A percentile compares a stretch with the other conserved stretches of the same genome.
Evolutionary conservation across 768 basidiomycete species (phyloP).

Genomic region (Daedalea quercina): DNA sequence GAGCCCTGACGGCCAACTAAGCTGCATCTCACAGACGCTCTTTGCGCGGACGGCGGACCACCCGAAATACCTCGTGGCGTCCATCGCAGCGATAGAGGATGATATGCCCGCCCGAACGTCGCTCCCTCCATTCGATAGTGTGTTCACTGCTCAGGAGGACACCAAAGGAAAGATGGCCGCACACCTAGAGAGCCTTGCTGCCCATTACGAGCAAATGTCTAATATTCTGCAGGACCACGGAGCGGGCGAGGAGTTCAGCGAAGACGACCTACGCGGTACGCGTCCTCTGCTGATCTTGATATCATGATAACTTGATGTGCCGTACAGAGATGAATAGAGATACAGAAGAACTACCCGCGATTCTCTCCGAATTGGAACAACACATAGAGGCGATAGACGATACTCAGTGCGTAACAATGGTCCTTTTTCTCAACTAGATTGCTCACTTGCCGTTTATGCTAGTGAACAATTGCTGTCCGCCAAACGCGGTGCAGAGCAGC

Average conservation of each 20-base stretch:
- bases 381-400: conserved; percentile 44
- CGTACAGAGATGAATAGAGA: conserved; percentile 74
- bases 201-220: conserved; percentile 76
- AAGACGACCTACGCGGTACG: conserved; percentile 65
- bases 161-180: conserved; percentile 63
- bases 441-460: neutral
- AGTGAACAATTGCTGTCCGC: conserved; percentile 47
- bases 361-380: conserved; percentile 68
- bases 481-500: conserved; percentile 37
- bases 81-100: conserved; percentile 49
- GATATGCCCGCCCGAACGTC: conserved; percentile 37
- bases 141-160: conserved; percentile 49
- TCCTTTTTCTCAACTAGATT: neutral
- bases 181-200: conserved; percentile 62
- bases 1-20: conserved; percentile 7
- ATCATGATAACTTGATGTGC: neutral
- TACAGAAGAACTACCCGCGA: conserved; percentile 68
- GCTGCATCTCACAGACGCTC: conserved; percentile 42
- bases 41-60: conserved; percentile 60
- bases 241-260: conserved; percentile 56
- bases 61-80: conserved; percentile 51
- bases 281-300: neutral
- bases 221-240: conserved; percentile 60
- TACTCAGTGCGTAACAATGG: conserved; percentile 42
- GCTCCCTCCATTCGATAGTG: conserved; percentile 37